Evolutionary conservation across 441 rosid genomes (phyloP).

Genomic region (Gossypium davidsonii): DNA sequence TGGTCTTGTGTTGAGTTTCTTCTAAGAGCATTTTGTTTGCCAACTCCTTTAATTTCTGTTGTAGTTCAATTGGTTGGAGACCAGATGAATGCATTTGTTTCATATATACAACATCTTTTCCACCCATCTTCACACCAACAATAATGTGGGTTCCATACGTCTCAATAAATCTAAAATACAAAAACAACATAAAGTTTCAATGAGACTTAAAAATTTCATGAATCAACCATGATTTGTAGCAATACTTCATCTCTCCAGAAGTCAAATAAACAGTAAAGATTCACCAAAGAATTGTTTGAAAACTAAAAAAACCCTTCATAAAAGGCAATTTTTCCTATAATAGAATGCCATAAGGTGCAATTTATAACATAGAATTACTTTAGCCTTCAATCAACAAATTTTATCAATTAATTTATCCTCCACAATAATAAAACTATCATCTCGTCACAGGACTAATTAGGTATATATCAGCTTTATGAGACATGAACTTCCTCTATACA

Average conservation of each 20-base stretch:
- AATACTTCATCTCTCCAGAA: not conserved
- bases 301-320: not conserved
- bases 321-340: not conserved
- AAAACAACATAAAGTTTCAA: not conserved
- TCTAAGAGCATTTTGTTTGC: constrained; percentile 86
- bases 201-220: constrained; percentile 11
- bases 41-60: constrained; percentile 70
- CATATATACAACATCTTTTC: constrained; percentile 82
- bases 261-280: not conserved
- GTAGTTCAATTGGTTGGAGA: constrained; percentile 75
- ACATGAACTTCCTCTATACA: not conserved
- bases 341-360: not conserved
- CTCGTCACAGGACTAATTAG: not conserved
- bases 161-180: constrained; percentile 59
- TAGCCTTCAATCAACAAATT: not conserved
- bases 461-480: not conserved
- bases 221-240: not conserved
- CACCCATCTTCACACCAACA: constrained; percentile 94
- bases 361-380: not conserved
- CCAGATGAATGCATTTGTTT: constrained; percentile 81
- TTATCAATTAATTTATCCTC: not conserved
- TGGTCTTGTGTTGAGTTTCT: constrained; percentile 31
- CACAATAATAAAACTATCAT: not conserved
- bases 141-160: constrained; percentile 82
- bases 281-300: not conserved